phyloP scores from a whole-genome alignment of 371 early-diverging fungal species.

The Batkoa obscura region DNA sequence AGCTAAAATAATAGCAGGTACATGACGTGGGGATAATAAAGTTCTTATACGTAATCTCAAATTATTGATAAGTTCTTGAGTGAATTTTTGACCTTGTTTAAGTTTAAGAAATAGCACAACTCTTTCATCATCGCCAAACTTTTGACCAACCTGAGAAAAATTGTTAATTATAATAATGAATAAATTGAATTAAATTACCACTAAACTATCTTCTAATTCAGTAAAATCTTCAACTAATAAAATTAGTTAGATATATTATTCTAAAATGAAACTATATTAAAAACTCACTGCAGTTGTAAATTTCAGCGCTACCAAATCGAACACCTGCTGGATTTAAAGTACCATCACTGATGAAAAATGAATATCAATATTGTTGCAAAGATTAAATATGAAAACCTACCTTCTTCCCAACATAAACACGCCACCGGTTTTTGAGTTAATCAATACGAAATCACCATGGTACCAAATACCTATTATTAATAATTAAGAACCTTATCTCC shows the following conservation, averaged over 20 bases:
- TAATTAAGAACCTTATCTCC: not conserved
- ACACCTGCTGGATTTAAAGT: conserved; percentile 91
- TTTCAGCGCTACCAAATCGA: conserved; percentile 86
- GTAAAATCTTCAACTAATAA: conserved; percentile 32
- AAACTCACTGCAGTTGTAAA: conserved; percentile 53
- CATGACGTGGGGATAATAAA: conserved; percentile 79
- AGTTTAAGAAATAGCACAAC: conserved; percentile 80
- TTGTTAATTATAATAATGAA: not conserved
- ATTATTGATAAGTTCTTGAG: conserved; percentile 25
- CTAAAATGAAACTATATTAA: not conserved
- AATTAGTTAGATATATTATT: not conserved
- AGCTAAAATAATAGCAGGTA: conserved; percentile 71
- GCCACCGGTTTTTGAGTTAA: conserved; percentile 73
- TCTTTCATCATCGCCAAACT: conserved; percentile 63
- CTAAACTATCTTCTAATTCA: conserved; percentile 50
- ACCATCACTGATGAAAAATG: conserved; percentile 43
- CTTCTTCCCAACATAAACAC: conserved; percentile 87
- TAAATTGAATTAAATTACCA: conserved; percentile 16
- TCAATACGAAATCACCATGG: conserved; percentile 84
- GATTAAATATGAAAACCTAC: conserved; percentile 5
- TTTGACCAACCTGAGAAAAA: conserved; percentile 63
- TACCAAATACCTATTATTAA: conserved; percentile 47
- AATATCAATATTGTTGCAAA: conserved; percentile 5
- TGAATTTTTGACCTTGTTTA: conserved; percentile 19
- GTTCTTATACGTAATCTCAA: conserved; percentile 57